phyloP scores from a whole-genome alignment of 352 stramenopile species.

The Pythium folliculosum region DNA sequence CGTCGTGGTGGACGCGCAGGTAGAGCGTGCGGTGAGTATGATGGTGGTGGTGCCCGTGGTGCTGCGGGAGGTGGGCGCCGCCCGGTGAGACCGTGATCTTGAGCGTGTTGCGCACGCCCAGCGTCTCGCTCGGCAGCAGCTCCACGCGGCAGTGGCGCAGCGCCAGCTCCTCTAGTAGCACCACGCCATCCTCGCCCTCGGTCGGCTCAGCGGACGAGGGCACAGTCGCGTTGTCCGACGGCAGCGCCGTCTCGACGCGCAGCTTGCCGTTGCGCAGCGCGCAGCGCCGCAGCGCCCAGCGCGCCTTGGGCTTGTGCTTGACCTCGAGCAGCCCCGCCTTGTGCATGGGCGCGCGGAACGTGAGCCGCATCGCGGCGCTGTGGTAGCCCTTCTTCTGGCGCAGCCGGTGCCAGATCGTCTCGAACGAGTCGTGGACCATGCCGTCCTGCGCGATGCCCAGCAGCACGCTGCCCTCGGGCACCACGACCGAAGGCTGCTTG shows the following conservation, averaged over 20 bases:
- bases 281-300: conserved; percentile 41
- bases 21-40: conserved; percentile 23
- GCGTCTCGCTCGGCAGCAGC: conserved; percentile 44
- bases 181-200: neutral
- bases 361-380: conserved; percentile 43
- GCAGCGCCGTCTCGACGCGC: conserved; percentile 22
- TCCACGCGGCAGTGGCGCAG: conserved; percentile 54
- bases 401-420: conserved; percentile 71
- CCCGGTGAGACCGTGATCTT: conserved; percentile 34
- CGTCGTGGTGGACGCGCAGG: conserved; percentile 45
- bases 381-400: conserved; percentile 54
- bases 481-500: conserved; percentile 1
- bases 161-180: neutral
- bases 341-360: conserved; percentile 50
- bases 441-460: conserved; percentile 55
- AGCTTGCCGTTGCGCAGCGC: conserved; percentile 44
- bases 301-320: conserved; percentile 40
- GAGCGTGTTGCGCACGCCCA: conserved; percentile 41
- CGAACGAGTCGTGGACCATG: conserved; percentile 67
- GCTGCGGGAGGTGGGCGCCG: neutral
- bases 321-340: conserved; percentile 40
- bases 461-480: conserved; percentile 60
- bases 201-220: neutral
- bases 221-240: neutral
- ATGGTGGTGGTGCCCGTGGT: neutral